Evolutionary conservation across 2,329 filamentous ascomycete genomes (phyloP).

Genomic region (Botrytis hyacinthi): DNA sequence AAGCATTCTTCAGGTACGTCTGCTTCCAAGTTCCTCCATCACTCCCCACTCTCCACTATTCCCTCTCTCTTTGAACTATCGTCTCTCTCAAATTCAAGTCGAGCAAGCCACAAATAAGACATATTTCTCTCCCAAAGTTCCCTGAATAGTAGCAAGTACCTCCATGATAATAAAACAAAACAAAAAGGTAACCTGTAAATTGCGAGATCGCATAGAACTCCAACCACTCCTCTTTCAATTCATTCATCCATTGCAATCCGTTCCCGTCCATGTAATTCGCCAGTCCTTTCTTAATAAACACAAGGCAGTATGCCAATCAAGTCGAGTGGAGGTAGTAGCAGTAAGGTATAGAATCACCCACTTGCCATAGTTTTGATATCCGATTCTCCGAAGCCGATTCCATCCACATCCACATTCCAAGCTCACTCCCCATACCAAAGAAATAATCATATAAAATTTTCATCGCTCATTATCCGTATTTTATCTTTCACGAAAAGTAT

Average conservation of each 20-base stretch:
- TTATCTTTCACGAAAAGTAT: neutral
- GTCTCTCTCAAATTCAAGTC: neutral
- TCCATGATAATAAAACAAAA: neutral
- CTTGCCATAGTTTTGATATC: neutral
- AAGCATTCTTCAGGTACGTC: neutral
- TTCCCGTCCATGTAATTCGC: neutral
- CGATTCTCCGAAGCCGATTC: neutral
- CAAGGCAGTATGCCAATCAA: neutral
- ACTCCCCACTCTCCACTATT: neutral
- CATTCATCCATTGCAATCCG: neutral
- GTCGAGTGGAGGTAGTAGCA: neutral
- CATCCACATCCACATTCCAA: neutral
- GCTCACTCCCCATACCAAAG: neutral
- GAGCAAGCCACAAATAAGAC: neutral
- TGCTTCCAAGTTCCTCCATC: neutral
- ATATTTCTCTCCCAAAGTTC: neutral
- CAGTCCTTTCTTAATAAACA: neutral
- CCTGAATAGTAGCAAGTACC: neutral
- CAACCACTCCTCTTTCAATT: neutral
- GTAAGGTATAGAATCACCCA: neutral
- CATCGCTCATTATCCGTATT: conserved; percentile 1
- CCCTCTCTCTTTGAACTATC: neutral
- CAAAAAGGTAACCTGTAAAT: neutral
- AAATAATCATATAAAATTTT: neutral
- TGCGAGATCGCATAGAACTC: neutral